Conservation (phyloP, 225 moss, liverwort and hornwort genomes). For the Thuidium tamariscinum region DNA sequence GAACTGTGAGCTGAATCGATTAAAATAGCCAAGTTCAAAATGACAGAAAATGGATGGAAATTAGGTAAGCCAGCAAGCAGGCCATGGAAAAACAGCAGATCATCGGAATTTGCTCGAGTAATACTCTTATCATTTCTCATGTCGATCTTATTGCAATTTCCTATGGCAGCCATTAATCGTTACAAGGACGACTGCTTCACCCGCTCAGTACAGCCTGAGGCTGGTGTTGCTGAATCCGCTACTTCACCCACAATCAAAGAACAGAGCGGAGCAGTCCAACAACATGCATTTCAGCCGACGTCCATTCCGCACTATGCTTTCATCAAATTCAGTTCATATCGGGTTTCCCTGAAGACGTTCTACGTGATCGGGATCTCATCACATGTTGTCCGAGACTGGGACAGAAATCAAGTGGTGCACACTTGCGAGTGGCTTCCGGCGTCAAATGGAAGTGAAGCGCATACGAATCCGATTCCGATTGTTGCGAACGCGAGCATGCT, state of each 20-base stretch:
- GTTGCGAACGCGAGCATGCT: slow-evolving; percentile 23
- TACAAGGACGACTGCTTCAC: not conserved
- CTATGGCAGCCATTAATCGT: not conserved
- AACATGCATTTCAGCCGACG: slow-evolving; percentile 21
- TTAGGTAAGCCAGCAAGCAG: not conserved
- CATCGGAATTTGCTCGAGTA: not conserved
- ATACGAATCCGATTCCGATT: not conserved
- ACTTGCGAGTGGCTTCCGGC: slow-evolving; percentile 32
- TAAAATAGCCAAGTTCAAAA: not conserved
- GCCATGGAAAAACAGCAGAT: not conserved
- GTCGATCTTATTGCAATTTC: slow-evolving; percentile 6
- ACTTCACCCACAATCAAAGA: not conserved
- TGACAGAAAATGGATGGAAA: slow-evolving; percentile 5
- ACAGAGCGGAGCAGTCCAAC: not conserved
- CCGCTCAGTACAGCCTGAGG: not conserved
- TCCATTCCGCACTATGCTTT: slow-evolving; percentile 30
- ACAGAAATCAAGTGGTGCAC: slow-evolving; percentile 12
- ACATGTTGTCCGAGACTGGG: slow-evolving; percentile 8
- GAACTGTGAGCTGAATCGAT: no score
- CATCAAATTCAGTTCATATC: slow-evolving; percentile 33
- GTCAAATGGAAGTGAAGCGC: not conserved
- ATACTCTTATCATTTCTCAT: not conserved
- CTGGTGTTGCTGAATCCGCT: not conserved
- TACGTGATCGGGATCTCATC: slow-evolving; percentile 31
- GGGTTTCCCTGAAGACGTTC: slow-evolving; percentile 25